Base-by-base conservation (phyloP, 75 land plant genomes). In the Pseudotsuga menziesii region DNA sequence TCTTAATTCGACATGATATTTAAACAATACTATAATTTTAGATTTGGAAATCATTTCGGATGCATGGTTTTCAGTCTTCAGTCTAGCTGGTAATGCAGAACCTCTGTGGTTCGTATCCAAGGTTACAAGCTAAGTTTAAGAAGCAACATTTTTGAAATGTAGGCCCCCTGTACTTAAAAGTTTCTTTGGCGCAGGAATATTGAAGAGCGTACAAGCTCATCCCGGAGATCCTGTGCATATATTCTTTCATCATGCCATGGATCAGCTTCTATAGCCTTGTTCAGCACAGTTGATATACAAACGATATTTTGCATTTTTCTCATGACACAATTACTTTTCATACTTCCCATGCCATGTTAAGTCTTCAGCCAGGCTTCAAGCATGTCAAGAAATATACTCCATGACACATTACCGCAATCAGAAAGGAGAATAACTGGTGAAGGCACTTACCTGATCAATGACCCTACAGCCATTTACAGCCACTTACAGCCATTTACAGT, bases 161-260 rank as follows among this genome's bases (percentile, higher is more conserved):
- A 62, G 72, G 76, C 84, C 81, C 81, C 78, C 84, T 63, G 44
- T 78, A 85, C 84, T 89, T 89, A 83, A 76, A 76, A 85, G 74
- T 83, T 87, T 90, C 87, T 90, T 90, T 90, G 85, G 58, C 84
- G 92, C 92, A 90, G 92, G 92, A 85, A 79, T 85, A 20, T 78
- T 69, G 41, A 83, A 83, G 85, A 76, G 74, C 78, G 56, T 66
- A 67, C 77, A 75, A 80, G 78, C 77, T 75, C 79, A 79, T 81
- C 78, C 56, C 36, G 78, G 87, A 75, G 79, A 77, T 77, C 82
- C 83, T 79, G 75, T 78, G 82, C 90, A 76, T 79, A 61, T 35
- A 67, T 67, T 20, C 81, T 80, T 80, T 73, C 84, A 58, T 77
- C 79, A 84, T 79, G 54, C 54, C 11, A 60, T 60, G 61, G 61